phyloP scores from a whole-genome alignment of 768 basidiomycete genomes.

The Boletus huronensis region DNA sequence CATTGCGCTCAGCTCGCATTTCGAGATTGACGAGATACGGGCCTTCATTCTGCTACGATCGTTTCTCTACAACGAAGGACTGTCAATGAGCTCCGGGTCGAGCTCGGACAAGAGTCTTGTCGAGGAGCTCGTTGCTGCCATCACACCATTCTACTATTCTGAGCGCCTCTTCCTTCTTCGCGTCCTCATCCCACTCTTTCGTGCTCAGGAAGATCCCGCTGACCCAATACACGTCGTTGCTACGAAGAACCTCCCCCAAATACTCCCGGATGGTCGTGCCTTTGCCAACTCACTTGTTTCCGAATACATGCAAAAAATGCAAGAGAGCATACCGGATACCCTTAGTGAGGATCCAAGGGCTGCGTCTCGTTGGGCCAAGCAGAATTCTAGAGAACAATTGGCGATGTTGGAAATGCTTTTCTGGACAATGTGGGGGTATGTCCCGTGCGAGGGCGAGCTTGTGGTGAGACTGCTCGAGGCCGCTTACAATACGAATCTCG shows the following conservation, averaged over 20 bases:
- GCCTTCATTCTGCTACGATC: conserved; percentile 71
- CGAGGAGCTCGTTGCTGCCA: conserved; percentile 49
- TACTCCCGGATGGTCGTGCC: conserved; percentile 61
- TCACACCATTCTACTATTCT: conserved; percentile 79
- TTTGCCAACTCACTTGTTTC: conserved; percentile 60
- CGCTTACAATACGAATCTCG: conserved; percentile 62
- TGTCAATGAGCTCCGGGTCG: conserved; percentile 48
- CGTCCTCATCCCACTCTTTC: conserved; percentile 70
- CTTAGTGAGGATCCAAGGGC: conserved; percentile 50
- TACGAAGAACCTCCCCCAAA: conserved; percentile 47
- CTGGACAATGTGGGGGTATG: conserved; percentile 81
- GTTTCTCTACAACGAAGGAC: conserved; percentile 74
- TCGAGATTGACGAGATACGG: conserved; percentile 79
- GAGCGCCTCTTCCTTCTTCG: conserved; percentile 73
- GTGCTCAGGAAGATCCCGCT: conserved; percentile 56
- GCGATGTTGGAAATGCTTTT: conserved; percentile 83
- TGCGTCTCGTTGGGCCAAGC: conserved; percentile 68
- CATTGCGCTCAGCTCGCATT: conserved; percentile 65
- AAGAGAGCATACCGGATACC: conserved; percentile 44
- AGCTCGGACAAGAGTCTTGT: conserved; percentile 38
- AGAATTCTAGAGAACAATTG: conserved; percentile 74
- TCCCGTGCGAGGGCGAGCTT: conserved; percentile 58
- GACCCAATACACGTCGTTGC: conserved; percentile 57
- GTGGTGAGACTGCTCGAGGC: conserved; percentile 63
- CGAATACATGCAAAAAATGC: conserved; percentile 55